Evolutionary conservation across 2,329 filamentous ascomycete species (phyloP).

Genomic region (Nannizziopsis barbatae): DNA sequence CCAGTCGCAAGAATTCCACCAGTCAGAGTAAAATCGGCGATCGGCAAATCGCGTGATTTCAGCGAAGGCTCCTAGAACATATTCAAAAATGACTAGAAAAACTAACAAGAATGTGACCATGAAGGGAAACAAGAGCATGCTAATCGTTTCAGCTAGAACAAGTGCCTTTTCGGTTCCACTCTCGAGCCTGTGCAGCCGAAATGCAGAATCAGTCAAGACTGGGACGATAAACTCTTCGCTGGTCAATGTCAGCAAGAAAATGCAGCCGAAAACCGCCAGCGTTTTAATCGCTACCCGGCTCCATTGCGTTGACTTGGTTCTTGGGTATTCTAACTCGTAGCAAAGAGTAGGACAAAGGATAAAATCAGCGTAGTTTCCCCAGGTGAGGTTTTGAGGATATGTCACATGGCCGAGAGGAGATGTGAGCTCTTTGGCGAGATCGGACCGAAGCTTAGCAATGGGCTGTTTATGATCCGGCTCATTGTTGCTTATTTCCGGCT

Average conservation of each 20-base stretch:
- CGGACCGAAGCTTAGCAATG: constrained; percentile 63
- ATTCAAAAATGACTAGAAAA: constrained; percentile 97
- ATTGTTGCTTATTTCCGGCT: constrained; percentile 19
- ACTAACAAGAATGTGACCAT: constrained; percentile 93
- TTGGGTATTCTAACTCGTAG: constrained; percentile 94
- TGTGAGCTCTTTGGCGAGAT: constrained; percentile 80
- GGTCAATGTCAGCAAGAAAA: constrained; percentile 82
- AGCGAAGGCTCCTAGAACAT: constrained; percentile 84
- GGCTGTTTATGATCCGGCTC: constrained; percentile 31
- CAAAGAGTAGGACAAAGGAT: constrained; percentile 88
- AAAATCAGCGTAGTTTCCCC: constrained; percentile 73
- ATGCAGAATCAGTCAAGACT: constrained; percentile 63
- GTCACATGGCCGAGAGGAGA: constrained; percentile 82
- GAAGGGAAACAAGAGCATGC: constrained; percentile 86
- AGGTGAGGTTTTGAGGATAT: constrained; percentile 79
- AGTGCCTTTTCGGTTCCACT: constrained; percentile 57
- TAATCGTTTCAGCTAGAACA: constrained; percentile 79
- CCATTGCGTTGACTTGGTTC: constrained; percentile 64
- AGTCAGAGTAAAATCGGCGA: constrained; percentile 77
- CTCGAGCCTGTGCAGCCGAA: constrained; percentile 38
- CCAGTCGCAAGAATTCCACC: constrained; percentile 53
- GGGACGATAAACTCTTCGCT: constrained; percentile 94
- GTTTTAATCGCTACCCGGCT: constrained; percentile 73
- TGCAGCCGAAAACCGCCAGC: constrained; percentile 84
- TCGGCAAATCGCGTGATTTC: constrained; percentile 91